Conservation (phyloP, 441 rosid species). For the California macrophylla region DNA sequence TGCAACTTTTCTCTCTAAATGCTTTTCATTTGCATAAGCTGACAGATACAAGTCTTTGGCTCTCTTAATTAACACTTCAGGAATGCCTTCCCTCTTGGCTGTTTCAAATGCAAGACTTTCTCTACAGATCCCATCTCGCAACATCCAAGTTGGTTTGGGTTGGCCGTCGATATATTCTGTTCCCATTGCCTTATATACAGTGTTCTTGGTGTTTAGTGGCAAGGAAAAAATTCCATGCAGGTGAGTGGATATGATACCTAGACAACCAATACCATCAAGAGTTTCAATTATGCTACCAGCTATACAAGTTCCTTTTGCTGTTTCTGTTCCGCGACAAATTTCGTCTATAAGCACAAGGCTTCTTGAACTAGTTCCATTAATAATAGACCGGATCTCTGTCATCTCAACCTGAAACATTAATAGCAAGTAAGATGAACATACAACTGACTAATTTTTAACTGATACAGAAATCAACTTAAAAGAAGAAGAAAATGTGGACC, state of each 20-base stretch:
- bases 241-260: conserved; percentile 92
- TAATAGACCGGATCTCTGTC: conserved; percentile 79
- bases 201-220: conserved; percentile 58
- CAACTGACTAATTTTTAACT: background rate
- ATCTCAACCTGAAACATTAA: conserved; percentile 68
- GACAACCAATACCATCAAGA: conserved; percentile 72
- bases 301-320: conserved; percentile 90
- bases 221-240: conserved; percentile 78
- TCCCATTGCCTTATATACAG: conserved; percentile 79
- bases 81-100: conserved; percentile 83
- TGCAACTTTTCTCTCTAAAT: conserved; percentile 17
- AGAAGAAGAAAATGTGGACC: background rate
- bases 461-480: background rate
- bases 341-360: conserved; percentile 92
- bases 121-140: conserved; percentile 77
- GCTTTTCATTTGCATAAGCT: conserved; percentile 22
- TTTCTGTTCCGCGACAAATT: conserved; percentile 97
- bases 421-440: background rate
- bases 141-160: conserved; percentile 79
- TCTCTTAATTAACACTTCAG: conserved; percentile 59
- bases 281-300: conserved; percentile 88
- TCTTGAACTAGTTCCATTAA: conserved; percentile 63
- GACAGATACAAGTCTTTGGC: conserved; percentile 74
- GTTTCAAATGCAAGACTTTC: conserved; percentile 99
- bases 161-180: conserved; percentile 58